These are phyloP conservation scores for Drechslerella coelobrocha DNA, from an alignment of 2,329 filamentous ascomycete genomes.

Conservation along the genomic window DNA sequence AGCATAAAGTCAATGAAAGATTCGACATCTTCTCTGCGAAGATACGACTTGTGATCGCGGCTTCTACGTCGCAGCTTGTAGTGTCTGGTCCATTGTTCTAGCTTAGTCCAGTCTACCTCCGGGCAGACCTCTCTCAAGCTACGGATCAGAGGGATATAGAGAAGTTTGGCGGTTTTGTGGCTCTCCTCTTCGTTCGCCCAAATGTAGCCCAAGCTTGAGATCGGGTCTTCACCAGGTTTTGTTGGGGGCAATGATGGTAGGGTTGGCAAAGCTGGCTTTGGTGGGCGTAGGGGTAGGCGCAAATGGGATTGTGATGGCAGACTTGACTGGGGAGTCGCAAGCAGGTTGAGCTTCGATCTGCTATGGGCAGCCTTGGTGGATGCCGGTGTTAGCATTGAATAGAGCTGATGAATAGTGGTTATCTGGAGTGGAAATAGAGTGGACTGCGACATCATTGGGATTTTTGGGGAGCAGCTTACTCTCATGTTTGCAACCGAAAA, in stretches of 20 bases:
- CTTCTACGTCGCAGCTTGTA: conserved; percentile 37
- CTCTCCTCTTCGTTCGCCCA: conserved; percentile 19
- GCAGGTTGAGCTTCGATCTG: conserved; percentile 9
- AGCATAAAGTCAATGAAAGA: conserved; percentile 47
- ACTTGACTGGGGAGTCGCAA: conserved; percentile 1
- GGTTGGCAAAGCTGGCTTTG: neutral
- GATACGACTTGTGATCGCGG: conserved; percentile 31
- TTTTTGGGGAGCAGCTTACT: neutral
- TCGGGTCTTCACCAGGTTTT: conserved; percentile 22
- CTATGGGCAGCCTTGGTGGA: conserved; percentile 4
- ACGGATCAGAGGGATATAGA: conserved; percentile 30
- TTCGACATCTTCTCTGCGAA: conserved; percentile 34
- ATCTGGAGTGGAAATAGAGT: neutral
- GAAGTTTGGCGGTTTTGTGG: conserved; percentile 20
- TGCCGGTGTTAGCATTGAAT: neutral
- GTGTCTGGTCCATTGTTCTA: conserved; percentile 30
- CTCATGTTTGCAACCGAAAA: conserved; percentile 1
- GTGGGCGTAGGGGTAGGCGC: conserved; percentile 8
- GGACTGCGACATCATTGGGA: neutral
- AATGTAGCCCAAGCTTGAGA: conserved; percentile 10
- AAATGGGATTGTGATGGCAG: neutral
- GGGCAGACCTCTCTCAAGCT: conserved; percentile 29
- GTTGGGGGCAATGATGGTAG: conserved; percentile 18
- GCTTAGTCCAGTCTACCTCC: conserved; percentile 39
- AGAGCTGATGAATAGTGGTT: neutral